Evolutionary conservation across 139 green algal species (phyloP).

Genomic region (Parachlorella kessleri): DNA sequence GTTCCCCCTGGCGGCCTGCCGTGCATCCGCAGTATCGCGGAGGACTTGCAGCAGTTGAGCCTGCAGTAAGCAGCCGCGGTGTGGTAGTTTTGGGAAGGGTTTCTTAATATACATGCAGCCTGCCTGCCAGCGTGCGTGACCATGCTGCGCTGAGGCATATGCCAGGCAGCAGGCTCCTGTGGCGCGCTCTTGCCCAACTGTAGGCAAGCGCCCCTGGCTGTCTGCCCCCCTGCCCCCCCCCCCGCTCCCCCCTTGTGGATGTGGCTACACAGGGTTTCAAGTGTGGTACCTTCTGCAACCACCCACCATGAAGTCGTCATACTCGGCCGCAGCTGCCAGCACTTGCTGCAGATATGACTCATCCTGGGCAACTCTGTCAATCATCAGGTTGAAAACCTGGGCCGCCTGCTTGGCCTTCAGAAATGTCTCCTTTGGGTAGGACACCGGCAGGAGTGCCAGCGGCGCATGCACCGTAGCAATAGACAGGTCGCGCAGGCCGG

Average conservation of each 20-base stretch:
- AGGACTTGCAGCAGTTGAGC: constrained; percentile 59
- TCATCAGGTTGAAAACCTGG: constrained; percentile 80
- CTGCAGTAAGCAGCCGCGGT: too few relatives aligned
- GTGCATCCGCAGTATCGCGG: constrained; percentile 4
- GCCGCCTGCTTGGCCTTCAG: constrained; percentile 56
- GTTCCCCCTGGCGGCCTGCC: neutral
- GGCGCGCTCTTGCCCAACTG: too few relatives aligned
- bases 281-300: too few relatives aligned
- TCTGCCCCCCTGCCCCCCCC: too few relatives aligned
- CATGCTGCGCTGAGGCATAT: too few relatives aligned
- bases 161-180: too few relatives aligned
- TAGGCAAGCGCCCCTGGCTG: too few relatives aligned
- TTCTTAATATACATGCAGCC: too few relatives aligned
- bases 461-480: constrained; percentile 80
- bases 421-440: constrained; percentile 71
- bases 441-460: constrained; percentile 80
- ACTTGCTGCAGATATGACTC: constrained; percentile 73
- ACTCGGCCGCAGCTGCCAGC: constrained; percentile 60
- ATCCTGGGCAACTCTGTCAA: constrained; percentile 81
- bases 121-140: too few relatives aligned
- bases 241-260: too few relatives aligned
- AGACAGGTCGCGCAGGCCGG: constrained; percentile 17
- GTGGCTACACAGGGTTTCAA: too few relatives aligned
- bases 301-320: constrained; percentile 92
- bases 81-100: too few relatives aligned